Base-by-base conservation (phyloP, 2,329 filamentous ascomycete species). In the Chaetomiaceae sp. region DNA sequence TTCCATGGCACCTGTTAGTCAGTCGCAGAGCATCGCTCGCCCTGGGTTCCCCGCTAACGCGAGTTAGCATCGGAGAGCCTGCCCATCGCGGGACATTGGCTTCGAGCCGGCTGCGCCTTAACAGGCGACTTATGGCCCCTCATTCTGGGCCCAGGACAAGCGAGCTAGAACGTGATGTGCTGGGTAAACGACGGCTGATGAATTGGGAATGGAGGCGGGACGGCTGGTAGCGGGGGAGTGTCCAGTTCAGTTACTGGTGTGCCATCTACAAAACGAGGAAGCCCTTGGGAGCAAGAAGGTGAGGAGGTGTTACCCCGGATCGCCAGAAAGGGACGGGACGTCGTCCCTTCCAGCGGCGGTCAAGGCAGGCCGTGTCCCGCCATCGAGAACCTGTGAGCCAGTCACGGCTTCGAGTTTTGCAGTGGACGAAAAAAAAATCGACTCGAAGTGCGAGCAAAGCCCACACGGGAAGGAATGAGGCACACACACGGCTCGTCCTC, bases 401-500 rank as follows among this genome's bases (percentile, higher is more conserved):
- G 25, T 27, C 25, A 27, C 25, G 25, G 25, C 25, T 27, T 6
- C 25, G 9, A 27, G 25, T 27, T 27, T n/a, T n/a, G n/a, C n/a
- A n/a, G n/a, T n/a, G n/a, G n/a, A n/a, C n/a, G n/a, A n/a, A n/a
- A n/a, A n/a, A n/a, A n/a, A n/a, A n/a, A n/a, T n/a, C n/a, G n/a
- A n/a, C n/a, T n/a, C 46, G 29, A 39, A 34, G 33, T 47, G 45
- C 45, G 45, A 47, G 45, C 25, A 27, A 4, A 31, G n/a, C n/a
- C n/a, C 47, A 25, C 27, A 27, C 45, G 48, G 51, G 54, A 51
- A 55, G 49, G 49, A 54, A 50, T 42, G 44, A 52, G 47, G 50
- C 17, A 25, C 40, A 44, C 53, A 53, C 52, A 51, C 55, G 47
- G 45, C 54, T 51, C 51, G 19, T 50, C 25, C 45, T 55, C 51